Conservation (phyloP, 192 early-diverging fungal species). For the Podila epicladia region DNA sequence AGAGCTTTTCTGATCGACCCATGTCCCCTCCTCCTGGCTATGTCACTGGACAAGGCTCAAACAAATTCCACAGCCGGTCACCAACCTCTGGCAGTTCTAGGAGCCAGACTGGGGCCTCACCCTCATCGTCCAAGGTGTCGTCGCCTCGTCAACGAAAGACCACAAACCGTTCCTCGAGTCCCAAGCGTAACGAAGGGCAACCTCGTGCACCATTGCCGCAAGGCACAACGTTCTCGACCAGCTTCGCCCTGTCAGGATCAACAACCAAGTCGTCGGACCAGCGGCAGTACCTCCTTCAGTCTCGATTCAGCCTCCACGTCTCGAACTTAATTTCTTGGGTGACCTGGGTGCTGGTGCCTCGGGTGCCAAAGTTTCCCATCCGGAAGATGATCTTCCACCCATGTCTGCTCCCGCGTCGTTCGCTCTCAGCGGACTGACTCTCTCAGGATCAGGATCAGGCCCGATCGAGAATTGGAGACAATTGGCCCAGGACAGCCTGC, state of each 20-base stretch:
- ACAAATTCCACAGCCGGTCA: conserved; percentile 16
- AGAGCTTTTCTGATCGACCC: conserved; percentile 33
- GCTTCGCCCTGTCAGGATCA: conserved; percentile 35
- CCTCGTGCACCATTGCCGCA: conserved; percentile 9
- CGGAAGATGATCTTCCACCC: conserved; percentile 13
- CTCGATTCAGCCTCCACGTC: conserved; percentile 43
- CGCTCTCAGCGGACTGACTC: neutral
- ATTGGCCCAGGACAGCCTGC: conserved; percentile 25
- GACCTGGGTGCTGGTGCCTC: neutral
- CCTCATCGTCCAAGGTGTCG: conserved; percentile 21
- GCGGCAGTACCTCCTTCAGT: conserved; percentile 16
- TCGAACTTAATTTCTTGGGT: conserved; percentile 49
- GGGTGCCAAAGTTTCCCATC: neutral
- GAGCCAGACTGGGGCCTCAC: conserved; percentile 29
- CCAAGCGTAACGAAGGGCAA: conserved; percentile 2
- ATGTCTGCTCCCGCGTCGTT: conserved; percentile 21
- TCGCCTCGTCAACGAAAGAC: conserved; percentile 23
- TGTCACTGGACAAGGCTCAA: conserved; percentile 1
- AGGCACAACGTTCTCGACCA: conserved; percentile 21
- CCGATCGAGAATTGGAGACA: conserved; percentile 22
- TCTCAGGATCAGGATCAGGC: conserved; percentile 13
- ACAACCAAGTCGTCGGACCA: conserved; percentile 31
- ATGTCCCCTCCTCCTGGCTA: conserved; percentile 33
- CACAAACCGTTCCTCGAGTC: conserved; percentile 33
- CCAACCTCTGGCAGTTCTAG: conserved; percentile 14